phyloP scores from a whole-genome alignment of 2,329 filamentous ascomycete genomes.

The Fusarium verrucosum region DNA sequence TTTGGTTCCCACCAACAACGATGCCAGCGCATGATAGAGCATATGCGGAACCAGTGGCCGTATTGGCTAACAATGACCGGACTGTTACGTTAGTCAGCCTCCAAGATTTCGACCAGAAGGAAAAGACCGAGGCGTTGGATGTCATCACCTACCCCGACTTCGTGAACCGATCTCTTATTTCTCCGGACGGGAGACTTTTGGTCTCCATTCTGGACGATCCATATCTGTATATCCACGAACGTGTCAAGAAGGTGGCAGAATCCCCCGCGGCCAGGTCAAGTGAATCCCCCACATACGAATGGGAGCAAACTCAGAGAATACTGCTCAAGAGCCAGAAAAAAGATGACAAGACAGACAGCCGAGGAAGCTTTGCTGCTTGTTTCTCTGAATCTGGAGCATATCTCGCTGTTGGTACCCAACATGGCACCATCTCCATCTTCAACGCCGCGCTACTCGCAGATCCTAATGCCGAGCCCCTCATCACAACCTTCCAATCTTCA shows the following conservation, averaged over 20 bases:
- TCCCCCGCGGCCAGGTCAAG: constrained; percentile 33
- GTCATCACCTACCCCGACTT: constrained; percentile 80
- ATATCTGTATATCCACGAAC: constrained; percentile 82
- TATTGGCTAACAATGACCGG: constrained; percentile 90
- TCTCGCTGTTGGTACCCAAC: constrained; percentile 81
- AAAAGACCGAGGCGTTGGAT: constrained; percentile 67
- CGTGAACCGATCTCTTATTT: constrained; percentile 95
- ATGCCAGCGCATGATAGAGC: constrained; percentile 46
- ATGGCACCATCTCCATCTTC: constrained; percentile 81
- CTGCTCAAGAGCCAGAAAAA: constrained; percentile 67
- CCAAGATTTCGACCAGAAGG: constrained; percentile 61
- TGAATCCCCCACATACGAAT: constrained; percentile 54
- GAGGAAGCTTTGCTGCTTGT: constrained; percentile 79
- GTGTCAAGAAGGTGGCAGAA: constrained; percentile 53
- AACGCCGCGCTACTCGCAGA: constrained; percentile 62
- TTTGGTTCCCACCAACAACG: constrained; percentile 64
- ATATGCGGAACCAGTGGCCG: constrained; percentile 67
- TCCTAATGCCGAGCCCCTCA: constrained; percentile 65
- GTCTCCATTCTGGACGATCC: constrained; percentile 89
- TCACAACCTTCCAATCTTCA: constrained; percentile 82
- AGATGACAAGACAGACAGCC: constrained; percentile 63
- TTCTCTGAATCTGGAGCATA: constrained; percentile 78
- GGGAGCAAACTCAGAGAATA: constrained; percentile 62
- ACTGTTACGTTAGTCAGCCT: constrained; percentile 87
- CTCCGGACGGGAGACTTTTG: constrained; percentile 83